These are phyloP conservation scores for Santalum album DNA, from an alignment of 164 flowering plant species.

Conservation along the genomic window DNA sequence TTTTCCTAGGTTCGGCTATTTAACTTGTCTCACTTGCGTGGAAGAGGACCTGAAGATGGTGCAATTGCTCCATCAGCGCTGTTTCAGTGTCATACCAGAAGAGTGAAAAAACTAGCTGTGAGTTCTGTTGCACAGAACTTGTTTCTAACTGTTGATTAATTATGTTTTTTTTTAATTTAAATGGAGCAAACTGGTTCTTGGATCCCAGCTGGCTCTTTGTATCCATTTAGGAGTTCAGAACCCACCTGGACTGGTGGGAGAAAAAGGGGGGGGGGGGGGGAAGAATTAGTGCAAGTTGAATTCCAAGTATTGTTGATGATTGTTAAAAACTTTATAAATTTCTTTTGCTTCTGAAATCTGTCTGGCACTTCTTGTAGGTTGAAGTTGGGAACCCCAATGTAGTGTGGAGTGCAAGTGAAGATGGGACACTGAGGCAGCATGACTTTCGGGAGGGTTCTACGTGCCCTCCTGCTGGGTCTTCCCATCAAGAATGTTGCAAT, in stretches of 20 bases:
- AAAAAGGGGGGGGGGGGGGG: no score
- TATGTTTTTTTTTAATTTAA: neutral
- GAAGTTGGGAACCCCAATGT: slow-evolving; percentile 94
- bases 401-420: slow-evolving; percentile 99
- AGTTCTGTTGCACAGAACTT: slow-evolving; percentile 16
- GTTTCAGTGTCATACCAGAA: slow-evolving; percentile 76
- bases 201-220: no score
- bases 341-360: neutral
- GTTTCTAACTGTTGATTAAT: neutral
- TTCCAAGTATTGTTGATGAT: no score
- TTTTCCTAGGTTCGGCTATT: slow-evolving; percentile 66
- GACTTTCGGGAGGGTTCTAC: slow-evolving; percentile 85
- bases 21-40: slow-evolving; percentile 52
- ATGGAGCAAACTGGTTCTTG: no score
- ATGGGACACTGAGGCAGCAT: slow-evolving; percentile 96
- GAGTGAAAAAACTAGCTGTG: slow-evolving; percentile 94
- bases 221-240: no score
- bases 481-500: slow-evolving; percentile 83
- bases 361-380: slow-evolving; percentile 40
- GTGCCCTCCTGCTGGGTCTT: slow-evolving; percentile 86
- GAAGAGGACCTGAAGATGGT: slow-evolving; percentile 40
- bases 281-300: no score
- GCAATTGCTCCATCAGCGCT: slow-evolving; percentile 46
- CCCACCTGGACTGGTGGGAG: no score
- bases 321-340: no score